These are phyloP conservation scores for Forsythia viridissima DNA, from an alignment of 257 asterid genomes.

Conservation along the genomic window DNA sequence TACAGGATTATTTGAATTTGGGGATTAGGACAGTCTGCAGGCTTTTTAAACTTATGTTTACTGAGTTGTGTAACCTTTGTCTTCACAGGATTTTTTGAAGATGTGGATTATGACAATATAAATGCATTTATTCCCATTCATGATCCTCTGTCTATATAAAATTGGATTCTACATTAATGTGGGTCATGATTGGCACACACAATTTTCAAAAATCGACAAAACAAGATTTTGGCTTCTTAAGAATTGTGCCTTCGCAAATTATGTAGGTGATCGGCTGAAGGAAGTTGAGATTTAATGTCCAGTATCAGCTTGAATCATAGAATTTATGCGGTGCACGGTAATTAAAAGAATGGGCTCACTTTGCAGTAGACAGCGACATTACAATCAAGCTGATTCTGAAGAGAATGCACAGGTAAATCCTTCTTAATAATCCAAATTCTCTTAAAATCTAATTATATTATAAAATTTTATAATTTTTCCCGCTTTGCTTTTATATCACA, in stretches of 20 bases:
- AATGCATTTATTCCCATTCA: neutral
- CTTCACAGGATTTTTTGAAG: neutral
- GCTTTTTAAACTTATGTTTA: constrained; percentile 1
- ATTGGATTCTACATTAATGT: neutral
- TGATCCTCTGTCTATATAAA: neutral
- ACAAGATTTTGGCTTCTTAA: constrained; percentile 2
- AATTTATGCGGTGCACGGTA: constrained; percentile 47
- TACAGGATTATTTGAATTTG: neutral
- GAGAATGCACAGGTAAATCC: constrained; percentile 79
- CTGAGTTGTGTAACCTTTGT: neutral
- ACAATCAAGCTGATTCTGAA: constrained; percentile 67
- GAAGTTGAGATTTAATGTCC: constrained; percentile 34
- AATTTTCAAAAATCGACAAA: constrained; percentile 3
- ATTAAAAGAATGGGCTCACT: constrained; percentile 75
- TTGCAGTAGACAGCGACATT: constrained; percentile 81
- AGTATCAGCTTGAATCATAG: constrained; percentile 36
- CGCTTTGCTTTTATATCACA: neutral
- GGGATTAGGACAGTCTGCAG: neutral
- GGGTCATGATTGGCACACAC: neutral
- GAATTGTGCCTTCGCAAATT: constrained; percentile 20
- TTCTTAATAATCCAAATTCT: constrained; percentile 9
- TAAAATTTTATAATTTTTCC: constrained; percentile 7
- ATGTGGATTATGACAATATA: neutral
- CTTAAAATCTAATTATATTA: neutral
- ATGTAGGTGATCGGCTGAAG: constrained; percentile 23